A percentile compares a stretch with the other conserved stretches of the same genome.
Conservation (phyloP, 305 asterid species). For the Fraxinus xanthoxyloides region DNA sequence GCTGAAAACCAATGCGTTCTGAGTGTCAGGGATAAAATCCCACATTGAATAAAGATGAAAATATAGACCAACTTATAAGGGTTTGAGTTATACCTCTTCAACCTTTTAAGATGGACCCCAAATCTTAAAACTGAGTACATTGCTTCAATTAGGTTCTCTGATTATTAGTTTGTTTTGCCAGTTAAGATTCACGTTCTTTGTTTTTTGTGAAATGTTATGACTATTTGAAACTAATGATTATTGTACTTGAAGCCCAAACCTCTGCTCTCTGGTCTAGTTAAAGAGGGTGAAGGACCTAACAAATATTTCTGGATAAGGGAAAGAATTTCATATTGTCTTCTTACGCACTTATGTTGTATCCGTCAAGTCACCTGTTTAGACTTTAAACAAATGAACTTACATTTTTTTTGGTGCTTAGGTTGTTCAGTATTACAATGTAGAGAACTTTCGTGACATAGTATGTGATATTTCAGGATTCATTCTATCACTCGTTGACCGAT, state of each 20-base stretch:
- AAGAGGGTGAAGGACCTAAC: not conserved
- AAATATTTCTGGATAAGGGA: not conserved
- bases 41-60: no score
- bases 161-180: not conserved
- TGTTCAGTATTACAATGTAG: not conserved
- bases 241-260: not conserved
- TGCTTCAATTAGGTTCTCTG: not conserved
- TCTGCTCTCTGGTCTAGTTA: not conserved
- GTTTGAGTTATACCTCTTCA: no score
- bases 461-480: conserved; percentile 60
- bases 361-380: not conserved
- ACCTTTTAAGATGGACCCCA: no score
- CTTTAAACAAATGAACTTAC: not conserved
- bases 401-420: not conserved
- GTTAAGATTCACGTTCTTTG: not conserved
- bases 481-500: conserved; percentile 61
- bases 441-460: not conserved
- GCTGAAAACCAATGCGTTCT: not conserved
- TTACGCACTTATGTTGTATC: not conserved
- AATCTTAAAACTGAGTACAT: not conserved
- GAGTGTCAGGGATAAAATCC: no score
- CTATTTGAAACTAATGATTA: not conserved
- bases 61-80: no score
- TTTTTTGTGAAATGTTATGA: not conserved
- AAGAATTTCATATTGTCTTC: not conserved